phyloP scores from a whole-genome alignment of 352 stramenopile genomes.

The Globisporangium apiculatum region DNA sequence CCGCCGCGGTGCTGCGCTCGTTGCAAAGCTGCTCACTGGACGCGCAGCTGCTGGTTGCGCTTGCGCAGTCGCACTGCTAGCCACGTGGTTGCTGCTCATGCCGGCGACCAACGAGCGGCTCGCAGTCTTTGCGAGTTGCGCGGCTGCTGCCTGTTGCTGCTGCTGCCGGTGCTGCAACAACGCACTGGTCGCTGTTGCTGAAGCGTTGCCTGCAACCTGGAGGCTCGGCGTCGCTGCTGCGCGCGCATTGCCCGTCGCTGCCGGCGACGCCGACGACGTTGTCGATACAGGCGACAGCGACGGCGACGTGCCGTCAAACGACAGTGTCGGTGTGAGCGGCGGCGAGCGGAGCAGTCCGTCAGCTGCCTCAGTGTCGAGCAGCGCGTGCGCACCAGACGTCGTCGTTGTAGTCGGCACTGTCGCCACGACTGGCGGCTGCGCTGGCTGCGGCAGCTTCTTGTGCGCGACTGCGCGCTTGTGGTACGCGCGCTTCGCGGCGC shows the following conservation, averaged over 20 bases:
- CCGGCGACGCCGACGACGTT: constrained; percentile 6
- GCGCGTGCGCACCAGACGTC: too few relatives aligned
- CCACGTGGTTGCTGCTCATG: neutral
- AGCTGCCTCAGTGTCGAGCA: constrained; percentile 5
- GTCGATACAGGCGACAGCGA: constrained; percentile 16
- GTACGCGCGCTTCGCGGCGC: constrained; percentile 70
- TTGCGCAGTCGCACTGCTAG: too few relatives aligned
- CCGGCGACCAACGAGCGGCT: constrained; percentile 5
- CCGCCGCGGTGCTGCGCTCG: constrained; percentile 15
- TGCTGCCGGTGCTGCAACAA: constrained; percentile 13
- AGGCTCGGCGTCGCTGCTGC: neutral
- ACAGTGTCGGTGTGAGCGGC: constrained; percentile 7
- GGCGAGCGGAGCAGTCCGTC: constrained; percentile 12
- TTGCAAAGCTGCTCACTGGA: constrained; percentile 25
- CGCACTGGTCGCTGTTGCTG: constrained; percentile 1
- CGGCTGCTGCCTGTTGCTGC: neutral
- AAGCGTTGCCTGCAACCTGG: neutral
- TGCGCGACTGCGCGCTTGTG: constrained; percentile 75
- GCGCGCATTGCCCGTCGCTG: neutral
- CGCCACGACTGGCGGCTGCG: neutral
- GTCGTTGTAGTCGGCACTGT: neutral
- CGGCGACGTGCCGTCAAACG: constrained; percentile 18
- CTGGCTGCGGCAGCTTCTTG: constrained; percentile 64
- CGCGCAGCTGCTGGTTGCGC: constrained; percentile 3
- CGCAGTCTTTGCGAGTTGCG: constrained; percentile 10